Base-by-base conservation (phyloP, 2,329 filamentous ascomycete genomes). In the Verticillium nubilum region DNA sequence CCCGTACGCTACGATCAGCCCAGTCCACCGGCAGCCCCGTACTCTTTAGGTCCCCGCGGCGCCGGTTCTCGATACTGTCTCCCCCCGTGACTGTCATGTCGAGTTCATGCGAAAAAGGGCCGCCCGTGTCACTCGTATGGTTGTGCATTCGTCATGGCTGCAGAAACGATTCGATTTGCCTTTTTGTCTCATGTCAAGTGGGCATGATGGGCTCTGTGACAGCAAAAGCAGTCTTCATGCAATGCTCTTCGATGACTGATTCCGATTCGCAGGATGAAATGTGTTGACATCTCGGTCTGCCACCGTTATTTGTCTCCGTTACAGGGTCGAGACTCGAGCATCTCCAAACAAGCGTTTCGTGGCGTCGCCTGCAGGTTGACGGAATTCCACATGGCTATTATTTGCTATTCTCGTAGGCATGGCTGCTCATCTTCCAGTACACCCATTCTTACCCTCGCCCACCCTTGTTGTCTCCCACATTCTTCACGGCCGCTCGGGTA, bases 101-200 rank as follows among this genome's bases (percentile, higher is more conserved):
- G 27, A 42, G 54, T 62, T 60, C 37, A 58, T 56, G 58, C 62
- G 62, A 63, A 60, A 60, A 59, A 60, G 47, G 58, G 62, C 62
- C 62, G 62, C 54, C 28, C 23, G 29, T 56, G 52, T 53, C 19
- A 15, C 52, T 25, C 19, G 13, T 53, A 4, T 53, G 25, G 52
- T 3, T 23, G n/a, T 47, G 42, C 42, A 10, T 47, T n/a, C 12
- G 19, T n/a, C n/a, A 3, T 25, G 17, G 42, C n/a, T 47, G 19
- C 42, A 47, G 42, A 9, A 10, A 10, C 19, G 7, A 4, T 23
- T 31, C 9, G n/a, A 17, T 37, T 37, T 37, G 33, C 33, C 33
- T 37, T 13, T n/a, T n/a, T n/a, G 3, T 37, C 12, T 37, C 33
- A 15, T 37, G 33, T 17, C 33, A 17, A 37, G 33, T 17, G n/a